Percentiles rank a stretch among this genome's conserved stretches.
These are phyloP conservation scores for Cinchona pubescens DNA, from an alignment of 257 asterid species.

Conservation along the genomic window DNA sequence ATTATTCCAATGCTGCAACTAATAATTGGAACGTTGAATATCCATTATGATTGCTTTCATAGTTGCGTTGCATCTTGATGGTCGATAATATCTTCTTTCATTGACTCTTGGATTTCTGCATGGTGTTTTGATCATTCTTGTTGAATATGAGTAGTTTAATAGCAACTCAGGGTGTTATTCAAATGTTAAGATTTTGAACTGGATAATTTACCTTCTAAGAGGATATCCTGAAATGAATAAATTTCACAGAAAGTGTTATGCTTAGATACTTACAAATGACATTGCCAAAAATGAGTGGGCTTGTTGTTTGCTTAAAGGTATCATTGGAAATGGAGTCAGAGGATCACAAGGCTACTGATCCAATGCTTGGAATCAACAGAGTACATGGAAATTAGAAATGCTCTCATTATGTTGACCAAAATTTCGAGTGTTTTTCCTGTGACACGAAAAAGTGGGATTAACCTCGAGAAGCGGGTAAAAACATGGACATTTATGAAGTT, in stretches of 20 bases:
- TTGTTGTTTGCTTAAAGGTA: slow-evolving; percentile 52
- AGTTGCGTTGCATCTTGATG: not conserved
- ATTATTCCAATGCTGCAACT: not conserved
- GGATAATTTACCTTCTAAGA: not conserved
- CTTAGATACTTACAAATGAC: not conserved
- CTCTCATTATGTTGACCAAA: slow-evolving; percentile 85
- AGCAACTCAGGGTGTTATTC: not conserved
- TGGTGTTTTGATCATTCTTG: not conserved
- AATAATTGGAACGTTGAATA: not conserved
- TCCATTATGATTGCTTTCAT: not conserved
- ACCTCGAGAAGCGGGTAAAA: slow-evolving; percentile 93
- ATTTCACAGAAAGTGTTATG: not conserved
- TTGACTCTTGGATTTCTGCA: not conserved
- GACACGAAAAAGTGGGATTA: slow-evolving; percentile 96
- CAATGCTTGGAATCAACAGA: slow-evolving; percentile 96
- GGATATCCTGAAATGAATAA: slow-evolving; percentile 6
- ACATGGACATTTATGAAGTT: slow-evolving; percentile 2
- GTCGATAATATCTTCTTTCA: not conserved
- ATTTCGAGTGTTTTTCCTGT: slow-evolving; percentile 90
- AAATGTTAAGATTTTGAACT: not conserved
- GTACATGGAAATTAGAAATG: slow-evolving; percentile 97
- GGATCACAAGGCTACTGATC: slow-evolving; percentile 86
- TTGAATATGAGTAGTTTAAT: not conserved
- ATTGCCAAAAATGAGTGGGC: slow-evolving; percentile 7
- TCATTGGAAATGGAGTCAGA: slow-evolving; percentile 99